A percentile compares a stretch with the other conserved stretches of the same genome.
Evolutionary conservation across 2,329 filamentous ascomycete genomes (phyloP).

Genomic region (Penicillium sp.): DNA sequence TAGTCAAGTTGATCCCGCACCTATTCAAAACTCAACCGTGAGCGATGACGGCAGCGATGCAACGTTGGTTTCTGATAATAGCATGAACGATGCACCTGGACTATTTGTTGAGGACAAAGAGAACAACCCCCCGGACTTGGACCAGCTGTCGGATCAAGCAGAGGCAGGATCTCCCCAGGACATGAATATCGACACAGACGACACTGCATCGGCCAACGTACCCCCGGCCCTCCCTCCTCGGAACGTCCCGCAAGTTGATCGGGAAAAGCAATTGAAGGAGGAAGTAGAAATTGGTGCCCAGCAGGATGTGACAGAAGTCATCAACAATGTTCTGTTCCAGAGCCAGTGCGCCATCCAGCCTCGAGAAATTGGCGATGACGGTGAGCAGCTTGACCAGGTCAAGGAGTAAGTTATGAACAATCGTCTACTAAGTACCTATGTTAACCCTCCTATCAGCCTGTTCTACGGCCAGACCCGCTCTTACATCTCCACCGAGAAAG

Average conservation of each 20-base stretch:
- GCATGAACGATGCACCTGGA: slow-evolving; percentile 16
- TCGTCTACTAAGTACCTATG: not conserved
- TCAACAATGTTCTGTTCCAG: slow-evolving; percentile 86
- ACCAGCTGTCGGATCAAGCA: slow-evolving; percentile 6
- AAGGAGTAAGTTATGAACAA: slow-evolving; percentile 53
- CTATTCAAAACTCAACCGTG: slow-evolving; percentile 23
- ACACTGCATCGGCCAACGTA: slow-evolving; percentile 23
- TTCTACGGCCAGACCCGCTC: slow-evolving; percentile 50
- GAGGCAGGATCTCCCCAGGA: slow-evolving; percentile 23
- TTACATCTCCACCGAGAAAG: slow-evolving; percentile 45
- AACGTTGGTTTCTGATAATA: slow-evolving; percentile 35
- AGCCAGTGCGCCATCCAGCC: slow-evolving; percentile 84
- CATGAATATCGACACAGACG: slow-evolving; percentile 9
- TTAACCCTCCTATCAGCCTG: slow-evolving; percentile 34
- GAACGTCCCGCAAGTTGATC: slow-evolving; percentile 35
- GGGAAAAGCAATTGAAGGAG: slow-evolving; percentile 40
- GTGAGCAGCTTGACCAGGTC: slow-evolving; percentile 77
- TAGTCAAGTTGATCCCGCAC: slow-evolving; percentile 15
- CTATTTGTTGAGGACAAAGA: slow-evolving; percentile 38
- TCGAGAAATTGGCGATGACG: slow-evolving; percentile 61
- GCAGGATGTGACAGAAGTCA: slow-evolving; percentile 94
- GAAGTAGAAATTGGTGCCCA: slow-evolving; percentile 65
- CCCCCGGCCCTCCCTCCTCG: slow-evolving; percentile 61
- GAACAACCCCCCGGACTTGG: slow-evolving; percentile 27
- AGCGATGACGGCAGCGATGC: slow-evolving; percentile 32